Percentiles rank a stretch among this genome's conserved stretches.
Evolutionary conservation across 495 filamentous ascomycete species (phyloP).

Genomic region (Neurospora sp.): DNA sequence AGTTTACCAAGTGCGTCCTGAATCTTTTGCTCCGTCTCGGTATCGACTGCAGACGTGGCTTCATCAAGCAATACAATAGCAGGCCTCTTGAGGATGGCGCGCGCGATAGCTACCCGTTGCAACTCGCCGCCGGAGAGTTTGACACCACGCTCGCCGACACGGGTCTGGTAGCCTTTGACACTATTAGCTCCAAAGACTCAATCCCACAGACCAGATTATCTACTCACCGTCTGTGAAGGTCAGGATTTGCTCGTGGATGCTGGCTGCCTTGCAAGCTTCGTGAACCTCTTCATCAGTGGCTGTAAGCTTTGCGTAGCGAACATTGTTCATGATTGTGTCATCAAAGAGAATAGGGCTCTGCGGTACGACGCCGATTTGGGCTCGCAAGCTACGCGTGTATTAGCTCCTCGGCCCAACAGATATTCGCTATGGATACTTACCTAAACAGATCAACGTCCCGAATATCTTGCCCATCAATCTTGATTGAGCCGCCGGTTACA

Average conservation of each 20-base stretch:
- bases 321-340: slow-evolving; percentile 86
- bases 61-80: slow-evolving; percentile 48
- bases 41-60: slow-evolving; percentile 48
- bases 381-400: slow-evolving; percentile 43
- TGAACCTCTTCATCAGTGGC: slow-evolving; percentile 78
- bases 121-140: slow-evolving; percentile 68
- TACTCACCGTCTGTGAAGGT: slow-evolving; percentile 45
- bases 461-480: slow-evolving; percentile 69
- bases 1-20: slow-evolving; percentile 53
- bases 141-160: slow-evolving; percentile 52
- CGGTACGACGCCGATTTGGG: slow-evolving; percentile 69
- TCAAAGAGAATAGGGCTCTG: slow-evolving; percentile 95
- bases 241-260: slow-evolving; percentile 69
- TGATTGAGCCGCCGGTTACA: slow-evolving; percentile 48
- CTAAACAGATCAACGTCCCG: slow-evolving; percentile 52
- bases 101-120: slow-evolving; percentile 69
- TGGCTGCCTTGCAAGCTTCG: slow-evolving; percentile 76
- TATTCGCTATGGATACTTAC: slow-evolving; percentile 17
- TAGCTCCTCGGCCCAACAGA: not conserved
- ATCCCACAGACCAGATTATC: not conserved
- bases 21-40: slow-evolving; percentile 62
- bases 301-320: slow-evolving; percentile 77
- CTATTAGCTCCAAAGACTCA: slow-evolving; percentile 5
- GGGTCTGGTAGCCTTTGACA: slow-evolving; percentile 40
- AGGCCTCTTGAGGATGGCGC: slow-evolving; percentile 45